Conservation (phyloP, 2,329 filamentous ascomycete genomes). For the Clarireedia paspali region DNA sequence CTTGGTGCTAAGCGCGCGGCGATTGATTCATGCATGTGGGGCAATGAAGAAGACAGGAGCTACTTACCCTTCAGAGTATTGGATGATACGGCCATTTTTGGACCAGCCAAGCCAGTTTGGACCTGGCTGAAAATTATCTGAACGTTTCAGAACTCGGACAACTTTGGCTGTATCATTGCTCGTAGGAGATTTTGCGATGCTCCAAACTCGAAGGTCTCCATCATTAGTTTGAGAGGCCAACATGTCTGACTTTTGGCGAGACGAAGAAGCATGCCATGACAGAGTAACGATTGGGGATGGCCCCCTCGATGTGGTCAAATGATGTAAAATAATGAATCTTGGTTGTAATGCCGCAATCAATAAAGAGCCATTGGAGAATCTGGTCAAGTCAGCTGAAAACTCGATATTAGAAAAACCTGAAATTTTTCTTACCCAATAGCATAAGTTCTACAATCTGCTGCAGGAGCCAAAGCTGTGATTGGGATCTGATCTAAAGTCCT, state of each 20-base stretch:
- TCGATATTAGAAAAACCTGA: not conserved
- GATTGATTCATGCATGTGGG: slow-evolving; percentile 28
- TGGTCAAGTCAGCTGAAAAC: slow-evolving; percentile 32
- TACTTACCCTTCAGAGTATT: slow-evolving; percentile 82
- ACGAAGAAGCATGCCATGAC: slow-evolving; percentile 93
- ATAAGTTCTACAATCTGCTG: slow-evolving; percentile 85
- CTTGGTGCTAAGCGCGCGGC: slow-evolving; percentile 40
- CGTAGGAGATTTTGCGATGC: slow-evolving; percentile 74
- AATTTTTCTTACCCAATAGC: slow-evolving; percentile 68
- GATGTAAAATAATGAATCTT: slow-evolving; percentile 89
- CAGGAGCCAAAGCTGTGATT: slow-evolving; percentile 86
- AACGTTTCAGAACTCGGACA: slow-evolving; percentile 76
- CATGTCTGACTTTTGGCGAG: slow-evolving; percentile 97
- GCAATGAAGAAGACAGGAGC: slow-evolving; percentile 3
- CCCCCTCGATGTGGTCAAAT: slow-evolving; percentile 72
- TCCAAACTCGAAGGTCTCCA: slow-evolving; percentile 93
- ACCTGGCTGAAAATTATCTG: slow-evolving; percentile 63
- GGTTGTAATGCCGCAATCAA: slow-evolving; percentile 84
- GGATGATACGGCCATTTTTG: slow-evolving; percentile 92
- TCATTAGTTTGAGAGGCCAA: slow-evolving; percentile 86
- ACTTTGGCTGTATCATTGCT: slow-evolving; percentile 73
- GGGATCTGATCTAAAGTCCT: slow-evolving; percentile 88
- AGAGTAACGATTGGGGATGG: slow-evolving; percentile 84
- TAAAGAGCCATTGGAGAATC: slow-evolving; percentile 92
- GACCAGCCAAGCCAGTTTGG: slow-evolving; percentile 98